Percentiles rank a stretch among this genome's conserved stretches.
These are phyloP conservation scores for Cystofilobasidium bisporidii DNA, from an alignment of 768 basidiomycete species.

Conservation along the genomic window DNA sequence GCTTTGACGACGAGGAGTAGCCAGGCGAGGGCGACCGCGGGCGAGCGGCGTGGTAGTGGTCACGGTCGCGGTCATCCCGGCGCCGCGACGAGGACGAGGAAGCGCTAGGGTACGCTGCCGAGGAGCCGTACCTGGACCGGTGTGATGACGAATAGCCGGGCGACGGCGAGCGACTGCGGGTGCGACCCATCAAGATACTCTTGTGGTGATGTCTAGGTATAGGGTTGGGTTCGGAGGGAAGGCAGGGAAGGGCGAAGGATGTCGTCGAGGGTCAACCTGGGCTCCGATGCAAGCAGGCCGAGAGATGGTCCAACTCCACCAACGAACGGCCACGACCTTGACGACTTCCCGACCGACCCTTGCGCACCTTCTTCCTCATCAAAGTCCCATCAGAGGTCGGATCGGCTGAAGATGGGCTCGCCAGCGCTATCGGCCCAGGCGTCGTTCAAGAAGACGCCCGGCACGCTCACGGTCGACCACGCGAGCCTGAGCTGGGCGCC, in stretches of 20 bases:
- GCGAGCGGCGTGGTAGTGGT: not conserved
- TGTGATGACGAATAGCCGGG: slow-evolving; percentile 13
- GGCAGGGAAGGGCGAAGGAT: not conserved
- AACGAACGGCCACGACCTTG: no score
- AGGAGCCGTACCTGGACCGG: slow-evolving; percentile 8
- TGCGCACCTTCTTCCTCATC: no score
- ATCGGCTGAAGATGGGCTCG: slow-evolving; percentile 5
- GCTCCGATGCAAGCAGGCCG: no score
- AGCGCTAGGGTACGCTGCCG: not conserved
- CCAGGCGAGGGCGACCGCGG: no score
- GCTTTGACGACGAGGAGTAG: no score
- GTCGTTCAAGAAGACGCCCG: slow-evolving; percentile 72
- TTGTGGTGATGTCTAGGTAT: not conserved
- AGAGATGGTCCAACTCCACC: no score
- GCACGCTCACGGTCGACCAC: slow-evolving; percentile 64
- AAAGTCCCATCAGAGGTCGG: not conserved
- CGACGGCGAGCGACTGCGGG: slow-evolving; percentile 21
- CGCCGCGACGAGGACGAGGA: slow-evolving; percentile 6
- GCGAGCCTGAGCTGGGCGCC: slow-evolving; percentile 70
- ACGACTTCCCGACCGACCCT: not conserved
- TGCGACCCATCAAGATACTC: no score
- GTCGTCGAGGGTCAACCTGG: not conserved
- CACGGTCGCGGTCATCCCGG: not conserved
- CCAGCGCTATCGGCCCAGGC: slow-evolving; percentile 42
- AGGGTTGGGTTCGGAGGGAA: not conserved